Evolutionary conservation across 2,329 filamentous ascomycete species (phyloP).

Genomic region (Cadophora gregata): DNA sequence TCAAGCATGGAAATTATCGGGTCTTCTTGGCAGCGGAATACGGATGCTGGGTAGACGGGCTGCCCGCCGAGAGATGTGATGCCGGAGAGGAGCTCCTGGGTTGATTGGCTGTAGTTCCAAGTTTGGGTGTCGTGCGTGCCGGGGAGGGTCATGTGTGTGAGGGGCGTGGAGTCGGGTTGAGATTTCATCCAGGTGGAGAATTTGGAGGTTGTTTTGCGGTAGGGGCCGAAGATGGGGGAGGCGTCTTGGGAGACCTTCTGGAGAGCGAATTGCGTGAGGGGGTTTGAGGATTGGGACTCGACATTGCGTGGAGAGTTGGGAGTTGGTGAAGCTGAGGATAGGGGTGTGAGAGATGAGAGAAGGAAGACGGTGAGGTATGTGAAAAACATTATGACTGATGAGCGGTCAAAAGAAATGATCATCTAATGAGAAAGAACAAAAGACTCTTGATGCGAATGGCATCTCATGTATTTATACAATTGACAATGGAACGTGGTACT

Average conservation of each 20-base stretch:
- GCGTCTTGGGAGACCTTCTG: slow-evolving; percentile 51
- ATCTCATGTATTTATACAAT: neutral
- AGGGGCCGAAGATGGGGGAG: slow-evolving; percentile 51
- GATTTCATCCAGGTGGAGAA: slow-evolving; percentile 54
- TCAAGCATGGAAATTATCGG: slow-evolving; percentile 50
- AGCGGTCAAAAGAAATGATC: neutral
- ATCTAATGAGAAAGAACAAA: too few relatives aligned
- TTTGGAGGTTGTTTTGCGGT: slow-evolving; percentile 32
- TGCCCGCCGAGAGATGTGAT: slow-evolving; percentile 50
- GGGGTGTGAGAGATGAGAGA: neutral
- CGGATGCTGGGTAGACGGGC: slow-evolving; percentile 38
- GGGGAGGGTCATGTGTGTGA: slow-evolving; percentile 56
- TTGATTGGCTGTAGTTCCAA: slow-evolving; percentile 55
- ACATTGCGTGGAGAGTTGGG: neutral
- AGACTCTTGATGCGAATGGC: too few relatives aligned
- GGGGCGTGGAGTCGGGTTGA: slow-evolving; percentile 49
- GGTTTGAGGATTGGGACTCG: neutral
- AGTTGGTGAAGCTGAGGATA: neutral
- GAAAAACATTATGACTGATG: neutral
- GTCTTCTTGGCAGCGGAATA: slow-evolving; percentile 52
- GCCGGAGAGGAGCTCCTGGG: slow-evolving; percentile 48
- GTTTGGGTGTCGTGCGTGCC: slow-evolving; percentile 57
- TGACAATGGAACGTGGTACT: neutral
- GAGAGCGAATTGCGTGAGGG: slow-evolving; percentile 48
- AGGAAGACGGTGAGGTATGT: neutral